Conservation (phyloP, 2,329 filamentous ascomycete genomes). For the Trichoderma atrobrunneum region DNA sequence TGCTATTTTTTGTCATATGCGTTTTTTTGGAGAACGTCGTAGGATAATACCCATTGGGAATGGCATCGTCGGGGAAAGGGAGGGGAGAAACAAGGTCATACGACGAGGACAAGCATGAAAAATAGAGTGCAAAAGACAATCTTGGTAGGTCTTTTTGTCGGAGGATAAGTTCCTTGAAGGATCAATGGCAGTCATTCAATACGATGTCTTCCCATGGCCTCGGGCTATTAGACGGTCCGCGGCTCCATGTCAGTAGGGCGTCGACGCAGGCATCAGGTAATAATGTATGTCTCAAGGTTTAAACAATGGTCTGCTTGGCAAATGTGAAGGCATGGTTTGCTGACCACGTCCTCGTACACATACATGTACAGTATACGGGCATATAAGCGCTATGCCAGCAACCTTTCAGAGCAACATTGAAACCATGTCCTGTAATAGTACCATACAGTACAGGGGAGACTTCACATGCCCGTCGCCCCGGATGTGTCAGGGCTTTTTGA, state of each 20-base stretch:
- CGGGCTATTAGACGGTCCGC: constrained; percentile 4
- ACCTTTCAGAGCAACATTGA: not conserved
- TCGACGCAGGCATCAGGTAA: not conserved
- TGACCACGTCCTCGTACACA: not conserved
- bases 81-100: not conserved
- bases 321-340: not conserved
- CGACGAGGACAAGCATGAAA: not conserved
- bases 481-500: not conserved
- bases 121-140: not conserved
- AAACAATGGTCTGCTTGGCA: not conserved
- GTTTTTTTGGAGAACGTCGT: not conserved
- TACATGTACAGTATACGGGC: not conserved
- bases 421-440: not conserved
- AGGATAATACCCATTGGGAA: not conserved
- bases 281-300: not conserved
- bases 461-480: not conserved
- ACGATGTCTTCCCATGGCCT: not conserved
- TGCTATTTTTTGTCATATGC: not conserved
- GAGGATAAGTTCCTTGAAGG: constrained; percentile 10
- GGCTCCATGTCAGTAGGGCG: constrained; percentile 11
- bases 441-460: not conserved
- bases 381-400: not conserved
- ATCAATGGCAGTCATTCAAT: not conserved
- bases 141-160: not conserved
- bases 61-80: not conserved